These are phyloP conservation scores for Cudoniella acicularis DNA, from an alignment of 495 filamentous ascomycete genomes.

Conservation along the genomic window DNA sequence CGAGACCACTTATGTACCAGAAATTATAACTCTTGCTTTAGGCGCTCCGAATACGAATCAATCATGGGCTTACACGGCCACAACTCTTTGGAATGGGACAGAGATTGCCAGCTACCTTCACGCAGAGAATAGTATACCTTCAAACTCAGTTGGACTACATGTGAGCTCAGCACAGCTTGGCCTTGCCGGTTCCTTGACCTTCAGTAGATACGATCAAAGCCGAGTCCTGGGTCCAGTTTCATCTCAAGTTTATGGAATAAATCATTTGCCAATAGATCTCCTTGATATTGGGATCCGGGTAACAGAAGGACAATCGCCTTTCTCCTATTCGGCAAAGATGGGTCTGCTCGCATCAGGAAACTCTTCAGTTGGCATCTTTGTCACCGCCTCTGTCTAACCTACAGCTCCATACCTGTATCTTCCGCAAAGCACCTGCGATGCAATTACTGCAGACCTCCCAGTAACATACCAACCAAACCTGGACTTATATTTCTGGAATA, in stretches of 20 bases:
- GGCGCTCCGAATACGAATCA: constrained; percentile 34
- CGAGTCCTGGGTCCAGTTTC: constrained; percentile 18
- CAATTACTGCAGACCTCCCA: constrained; percentile 39
- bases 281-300: constrained; percentile 37
- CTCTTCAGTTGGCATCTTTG: constrained; percentile 25
- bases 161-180: constrained; percentile 42
- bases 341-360: constrained; percentile 37
- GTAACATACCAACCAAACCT: constrained; percentile 30
- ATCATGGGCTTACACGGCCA: constrained; percentile 22
- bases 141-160: constrained; percentile 51
- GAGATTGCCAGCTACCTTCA: constrained; percentile 29
- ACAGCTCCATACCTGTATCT: constrained; percentile 42
- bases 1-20: constrained; percentile 31
- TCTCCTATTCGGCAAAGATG: constrained; percentile 25
- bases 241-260: constrained; percentile 14
- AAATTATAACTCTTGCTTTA: constrained; percentile 33
- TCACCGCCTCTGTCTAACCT: constrained; percentile 29
- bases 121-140: constrained; percentile 36
- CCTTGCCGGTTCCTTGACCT: constrained; percentile 40
- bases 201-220: constrained; percentile 49
- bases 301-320: constrained; percentile 33
- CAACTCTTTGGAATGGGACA: constrained; percentile 31
- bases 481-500: constrained; percentile 44
- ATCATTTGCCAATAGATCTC: constrained; percentile 17
- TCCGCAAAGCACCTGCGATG: constrained; percentile 39